phyloP scores from a whole-genome alignment of 192 early-diverging fungal genomes.

The Gamsiella multidivaricata region DNA sequence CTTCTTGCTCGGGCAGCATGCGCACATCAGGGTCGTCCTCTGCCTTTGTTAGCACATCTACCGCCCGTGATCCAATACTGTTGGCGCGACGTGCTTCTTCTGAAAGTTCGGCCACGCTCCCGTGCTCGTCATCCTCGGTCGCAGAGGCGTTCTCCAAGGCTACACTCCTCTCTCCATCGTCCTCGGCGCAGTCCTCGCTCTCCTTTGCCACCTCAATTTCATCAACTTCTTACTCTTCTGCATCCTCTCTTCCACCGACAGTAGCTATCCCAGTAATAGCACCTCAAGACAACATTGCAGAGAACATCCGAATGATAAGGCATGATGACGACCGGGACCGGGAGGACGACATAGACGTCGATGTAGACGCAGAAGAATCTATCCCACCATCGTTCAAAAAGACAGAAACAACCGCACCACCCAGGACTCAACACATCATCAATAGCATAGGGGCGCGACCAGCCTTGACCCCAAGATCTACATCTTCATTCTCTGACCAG shows the following conservation, averaged over 20 bases:
- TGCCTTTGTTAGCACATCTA: neutral
- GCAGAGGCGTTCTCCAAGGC: neutral
- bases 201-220: constrained; percentile 23
- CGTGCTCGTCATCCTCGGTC: constrained; percentile 4
- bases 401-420: neutral
- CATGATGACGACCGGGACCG: neutral
- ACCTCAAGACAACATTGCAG: neutral
- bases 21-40: constrained; percentile 24
- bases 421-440: neutral
- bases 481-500: neutral
- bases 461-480: neutral
- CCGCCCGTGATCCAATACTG: constrained; percentile 8
- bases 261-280: neutral
- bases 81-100: constrained; percentile 31
- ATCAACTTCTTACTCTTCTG: constrained; percentile 12
- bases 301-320: neutral
- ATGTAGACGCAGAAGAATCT: neutral
- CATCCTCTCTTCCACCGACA: neutral
- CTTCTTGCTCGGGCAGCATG: neutral
- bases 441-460: neutral
- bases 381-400: neutral
- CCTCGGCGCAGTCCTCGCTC: constrained; percentile 26
- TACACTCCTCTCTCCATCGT: constrained; percentile 14
- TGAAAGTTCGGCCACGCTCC: constrained; percentile 18
- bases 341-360: neutral